phyloP scores from a whole-genome alignment of 1,284 basidiomycete species.

The Agaricales sp. region DNA sequence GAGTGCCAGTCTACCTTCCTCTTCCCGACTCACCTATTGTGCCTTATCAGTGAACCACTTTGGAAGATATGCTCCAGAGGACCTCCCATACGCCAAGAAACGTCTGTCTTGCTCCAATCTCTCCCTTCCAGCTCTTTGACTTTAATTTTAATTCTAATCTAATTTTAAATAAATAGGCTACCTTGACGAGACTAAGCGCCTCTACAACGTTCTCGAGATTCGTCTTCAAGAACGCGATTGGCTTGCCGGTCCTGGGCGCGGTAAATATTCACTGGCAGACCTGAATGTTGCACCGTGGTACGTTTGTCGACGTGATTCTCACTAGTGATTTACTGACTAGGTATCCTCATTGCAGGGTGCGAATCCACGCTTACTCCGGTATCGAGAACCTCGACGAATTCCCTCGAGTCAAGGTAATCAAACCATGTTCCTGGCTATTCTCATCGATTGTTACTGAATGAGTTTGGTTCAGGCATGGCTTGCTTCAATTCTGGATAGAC shows the following conservation, averaged over 20 bases:
- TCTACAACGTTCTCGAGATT: constrained; percentile 69
- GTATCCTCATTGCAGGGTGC: constrained; percentile 30
- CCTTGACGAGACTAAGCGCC: constrained; percentile 64
- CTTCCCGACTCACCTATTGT: constrained; percentile 13
- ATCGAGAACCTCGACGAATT: constrained; percentile 45
- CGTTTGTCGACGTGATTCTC: background rate
- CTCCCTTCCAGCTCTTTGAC: background rate
- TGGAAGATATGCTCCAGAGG: constrained; percentile 42
- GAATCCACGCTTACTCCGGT: constrained; percentile 31
- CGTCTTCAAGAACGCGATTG: constrained; percentile 55
- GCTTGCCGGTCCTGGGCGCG: constrained; percentile 58
- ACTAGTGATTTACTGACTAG: background rate
- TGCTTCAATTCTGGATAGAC: background rate
- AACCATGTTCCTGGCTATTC: background rate
- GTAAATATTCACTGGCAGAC: constrained; percentile 60
- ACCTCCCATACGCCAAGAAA: constrained; percentile 56
- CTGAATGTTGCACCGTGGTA: constrained; percentile 50
- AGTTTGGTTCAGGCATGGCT: background rate
- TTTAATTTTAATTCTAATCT: constrained; percentile 6
- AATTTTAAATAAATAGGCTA: constrained; percentile 40
- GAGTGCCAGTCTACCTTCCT: constrained; percentile 12
- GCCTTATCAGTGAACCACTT: constrained; percentile 57
- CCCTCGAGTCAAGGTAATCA: constrained; percentile 41
- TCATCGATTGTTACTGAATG: background rate
- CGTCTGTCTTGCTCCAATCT: constrained; percentile 24